These are phyloP conservation scores for Fusarium euwallaceae DNA, from an alignment of 2,329 filamentous ascomycete species.

Conservation along the genomic window DNA sequence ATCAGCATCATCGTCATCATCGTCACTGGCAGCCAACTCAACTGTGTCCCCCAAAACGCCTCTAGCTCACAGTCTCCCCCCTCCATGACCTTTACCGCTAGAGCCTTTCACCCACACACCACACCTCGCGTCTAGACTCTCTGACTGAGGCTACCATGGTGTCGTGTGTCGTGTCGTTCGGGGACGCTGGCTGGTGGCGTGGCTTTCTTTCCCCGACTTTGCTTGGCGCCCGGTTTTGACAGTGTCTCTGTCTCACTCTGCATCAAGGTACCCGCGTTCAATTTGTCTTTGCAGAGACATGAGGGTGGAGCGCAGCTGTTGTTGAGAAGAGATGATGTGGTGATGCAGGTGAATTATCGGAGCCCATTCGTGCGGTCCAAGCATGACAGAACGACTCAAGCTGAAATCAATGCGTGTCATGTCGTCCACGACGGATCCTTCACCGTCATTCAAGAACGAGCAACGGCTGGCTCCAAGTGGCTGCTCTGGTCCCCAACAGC, in stretches of 20 bases:
- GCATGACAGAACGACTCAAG: neutral
- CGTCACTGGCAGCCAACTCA: slow-evolving; percentile 24
- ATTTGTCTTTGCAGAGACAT: slow-evolving; percentile 1
- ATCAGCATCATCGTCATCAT: slow-evolving; percentile 39
- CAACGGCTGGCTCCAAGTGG: slow-evolving; percentile 3
- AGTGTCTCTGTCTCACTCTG: slow-evolving; percentile 17
- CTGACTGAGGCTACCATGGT: slow-evolving; percentile 2
- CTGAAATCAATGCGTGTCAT: slow-evolving; percentile 1
- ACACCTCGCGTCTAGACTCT: neutral
- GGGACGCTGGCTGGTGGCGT: slow-evolving; percentile 22
- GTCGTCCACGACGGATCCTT: slow-evolving; percentile 10
- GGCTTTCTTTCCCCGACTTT: slow-evolving; percentile 25
- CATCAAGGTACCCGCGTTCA: slow-evolving; percentile 18
- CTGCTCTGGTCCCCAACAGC: slow-evolving; percentile 19
- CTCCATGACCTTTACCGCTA: slow-evolving; percentile 17
- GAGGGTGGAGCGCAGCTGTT: slow-evolving; percentile 4
- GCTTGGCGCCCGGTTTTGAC: slow-evolving; percentile 14
- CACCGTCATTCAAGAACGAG: slow-evolving; percentile 29
- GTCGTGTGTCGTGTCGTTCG: slow-evolving; percentile 12
- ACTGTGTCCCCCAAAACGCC: slow-evolving; percentile 8
- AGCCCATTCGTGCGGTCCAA: neutral
- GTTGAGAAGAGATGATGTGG: slow-evolving; percentile 9
- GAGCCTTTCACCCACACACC: neutral
- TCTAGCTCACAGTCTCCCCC: slow-evolving; percentile 8
- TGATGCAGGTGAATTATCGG: neutral